Evolutionary conservation across 1,284 basidiomycete species (phyloP), one percentile per base, ranked within the genome.

Genomic region (Microbotryum violaceum): DNA sequence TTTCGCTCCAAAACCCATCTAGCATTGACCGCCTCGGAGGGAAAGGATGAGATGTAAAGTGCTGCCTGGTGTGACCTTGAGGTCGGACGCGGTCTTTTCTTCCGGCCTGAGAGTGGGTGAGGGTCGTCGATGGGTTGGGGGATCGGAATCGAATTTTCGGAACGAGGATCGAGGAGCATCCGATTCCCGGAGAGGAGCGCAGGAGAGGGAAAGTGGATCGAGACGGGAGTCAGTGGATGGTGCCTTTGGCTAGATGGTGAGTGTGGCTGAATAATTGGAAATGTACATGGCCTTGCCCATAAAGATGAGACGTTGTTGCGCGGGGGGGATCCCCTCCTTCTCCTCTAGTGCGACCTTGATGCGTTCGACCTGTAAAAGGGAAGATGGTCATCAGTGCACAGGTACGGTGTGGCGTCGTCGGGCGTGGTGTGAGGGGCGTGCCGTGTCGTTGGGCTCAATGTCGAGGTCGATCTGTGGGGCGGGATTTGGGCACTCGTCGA

Each of bases 291-390:
- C 94, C 75, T 94, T 86, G 51, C 96, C 96, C 72, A 84, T 79
- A 75, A 89, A 97, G 75, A 98, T 98, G 71, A 99, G 78, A 63
- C 96, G 85, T 76, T 98, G 96, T 77, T 99, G 96, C 47, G 83
- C 89, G 64, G 96, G 94, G 20, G 96, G 96, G 54, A 99, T 96
- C 72, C 94, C 96, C 48, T 93, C 94, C 78, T 98, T 96, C 79
- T 97, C 94, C 77, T 99, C 96, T 37, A 99, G 91, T 76, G 91
- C 89, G 81, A 97, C 93, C 80, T 99, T 99, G 79, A 98, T 94
- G 70, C 91, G 86, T 53, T 84, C 82, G 74, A 97, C 91, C 93
- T 96, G 70, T 31, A 23, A 14, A n/a, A 23, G 9, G n/a, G 47
- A 48, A 18, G 1, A 48, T 48, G 9, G 12, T 23, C 20, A 16